Evolutionary conservation across 768 basidiomycete genomes (phyloP).

Genomic region (Neoboletus brunneissimus): DNA sequence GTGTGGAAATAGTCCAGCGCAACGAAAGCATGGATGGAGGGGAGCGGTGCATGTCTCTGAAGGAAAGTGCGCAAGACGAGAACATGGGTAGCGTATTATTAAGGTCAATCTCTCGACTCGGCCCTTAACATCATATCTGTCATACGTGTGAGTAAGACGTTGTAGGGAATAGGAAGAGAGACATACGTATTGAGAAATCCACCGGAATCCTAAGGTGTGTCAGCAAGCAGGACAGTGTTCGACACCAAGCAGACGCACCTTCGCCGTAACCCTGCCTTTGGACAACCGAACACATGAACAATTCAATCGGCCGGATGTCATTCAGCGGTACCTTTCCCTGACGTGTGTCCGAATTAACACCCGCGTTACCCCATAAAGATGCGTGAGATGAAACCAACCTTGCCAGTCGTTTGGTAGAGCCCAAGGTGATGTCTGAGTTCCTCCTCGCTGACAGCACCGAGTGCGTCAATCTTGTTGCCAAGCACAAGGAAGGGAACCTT

Average conservation of each 20-base stretch:
- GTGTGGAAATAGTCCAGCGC: conserved; percentile 5
- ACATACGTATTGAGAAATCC: conserved; percentile 95
- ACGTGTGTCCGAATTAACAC: conserved; percentile 4
- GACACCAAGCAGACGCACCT: conserved; percentile 44
- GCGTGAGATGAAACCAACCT: conserved; percentile 50
- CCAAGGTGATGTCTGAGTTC: conserved; percentile 94
- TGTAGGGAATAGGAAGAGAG: neutral
- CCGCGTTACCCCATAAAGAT: neutral
- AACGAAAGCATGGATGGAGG: conserved; percentile 17
- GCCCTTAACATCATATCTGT: conserved; percentile 25
- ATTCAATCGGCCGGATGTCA: conserved; percentile 96
- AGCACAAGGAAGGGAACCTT: conserved; percentile 98
- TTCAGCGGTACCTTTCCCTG: conserved; percentile 96
- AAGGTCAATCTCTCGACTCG: conserved; percentile 5
- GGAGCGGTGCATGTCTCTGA: conserved; percentile 10
- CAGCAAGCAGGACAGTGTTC: conserved; percentile 2
- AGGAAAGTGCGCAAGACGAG: conserved; percentile 12
- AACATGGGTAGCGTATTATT: conserved; percentile 25
- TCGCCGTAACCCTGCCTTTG: conserved; percentile 98
- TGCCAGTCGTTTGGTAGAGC: conserved; percentile 98
- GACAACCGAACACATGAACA: conserved; percentile 99
- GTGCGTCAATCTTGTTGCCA: conserved; percentile 99
- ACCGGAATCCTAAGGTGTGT: conserved; percentile 72
- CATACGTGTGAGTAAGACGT: conserved; percentile 5
- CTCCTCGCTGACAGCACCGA: conserved; percentile 95